Conservation (phyloP, 176 grass and related monocot species). For the Saccharum spontaneum region DNA sequence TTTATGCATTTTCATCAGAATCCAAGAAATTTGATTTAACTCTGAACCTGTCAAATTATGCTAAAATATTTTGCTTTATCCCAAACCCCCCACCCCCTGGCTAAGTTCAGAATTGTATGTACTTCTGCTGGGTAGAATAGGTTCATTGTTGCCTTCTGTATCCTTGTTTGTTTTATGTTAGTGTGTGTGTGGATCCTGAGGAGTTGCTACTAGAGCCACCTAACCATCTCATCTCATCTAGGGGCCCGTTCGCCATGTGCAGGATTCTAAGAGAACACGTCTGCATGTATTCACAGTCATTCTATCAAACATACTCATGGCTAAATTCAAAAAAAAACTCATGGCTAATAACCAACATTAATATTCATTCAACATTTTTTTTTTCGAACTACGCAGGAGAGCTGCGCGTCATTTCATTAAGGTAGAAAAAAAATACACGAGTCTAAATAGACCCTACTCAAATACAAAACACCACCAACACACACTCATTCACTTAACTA, state of each 20-base stretch:
- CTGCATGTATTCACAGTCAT: neutral
- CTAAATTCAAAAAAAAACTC: neutral
- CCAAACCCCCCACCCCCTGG: neutral
- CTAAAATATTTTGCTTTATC: neutral
- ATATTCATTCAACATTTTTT: neutral
- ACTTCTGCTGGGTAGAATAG: neutral
- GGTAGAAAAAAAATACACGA: too few relatives aligned
- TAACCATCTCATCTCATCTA: too few relatives aligned
- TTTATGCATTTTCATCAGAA: constrained; percentile 10
- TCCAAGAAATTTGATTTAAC: neutral
- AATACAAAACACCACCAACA: too few relatives aligned
- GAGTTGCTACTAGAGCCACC: too few relatives aligned
- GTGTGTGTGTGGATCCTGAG: neutral
- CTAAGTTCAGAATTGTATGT: neutral
- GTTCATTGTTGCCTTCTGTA: neutral
- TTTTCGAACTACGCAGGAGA: too few relatives aligned
- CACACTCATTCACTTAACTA: too few relatives aligned
- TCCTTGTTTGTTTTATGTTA: neutral
- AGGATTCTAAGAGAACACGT: neutral
- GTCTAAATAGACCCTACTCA: too few relatives aligned
- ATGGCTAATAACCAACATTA: neutral
- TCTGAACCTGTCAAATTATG: neutral
- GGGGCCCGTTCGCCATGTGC: neutral
- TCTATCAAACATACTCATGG: neutral
- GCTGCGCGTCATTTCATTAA: too few relatives aligned